Evolutionary conservation across 1,284 basidiomycete genomes (phyloP).

Genomic region (Rhodofomes roseus): DNA sequence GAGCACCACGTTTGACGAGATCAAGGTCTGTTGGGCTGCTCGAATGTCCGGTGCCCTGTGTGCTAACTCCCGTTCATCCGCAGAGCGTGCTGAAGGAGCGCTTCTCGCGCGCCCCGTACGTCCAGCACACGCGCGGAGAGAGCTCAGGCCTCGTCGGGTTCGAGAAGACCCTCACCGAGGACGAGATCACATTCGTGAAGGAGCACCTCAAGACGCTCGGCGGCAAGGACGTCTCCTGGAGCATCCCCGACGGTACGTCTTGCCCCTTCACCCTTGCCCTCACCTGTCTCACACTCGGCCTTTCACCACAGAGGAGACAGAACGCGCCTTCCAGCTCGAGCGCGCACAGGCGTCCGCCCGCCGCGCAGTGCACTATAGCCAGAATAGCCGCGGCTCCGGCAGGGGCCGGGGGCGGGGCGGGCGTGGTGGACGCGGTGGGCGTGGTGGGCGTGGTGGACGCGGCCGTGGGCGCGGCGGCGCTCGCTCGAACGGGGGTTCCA

Average conservation of each 20-base stretch:
- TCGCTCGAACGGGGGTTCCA: constrained; percentile 29
- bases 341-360: constrained; percentile 66
- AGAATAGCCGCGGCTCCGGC: constrained; percentile 32
- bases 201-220: constrained; percentile 61
- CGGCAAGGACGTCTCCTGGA: constrained; percentile 59
- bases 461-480: constrained; percentile 32
- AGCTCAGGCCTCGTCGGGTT: constrained; percentile 41
- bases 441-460: constrained; percentile 41
- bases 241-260: constrained; percentile 51
- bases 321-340: constrained; percentile 68
- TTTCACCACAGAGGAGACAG: constrained; percentile 48
- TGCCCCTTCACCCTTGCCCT: neutral
- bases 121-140: constrained; percentile 63
- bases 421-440: constrained; percentile 39
- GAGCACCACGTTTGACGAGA: constrained; percentile 62
- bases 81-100: constrained; percentile 77
- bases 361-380: constrained; percentile 29
- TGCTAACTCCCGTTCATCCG: too few species aligned
- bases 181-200: constrained; percentile 61
- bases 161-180: constrained; percentile 61
- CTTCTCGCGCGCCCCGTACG: constrained; percentile 70
- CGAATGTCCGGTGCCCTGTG: too few species aligned
- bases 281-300: constrained; percentile 4
- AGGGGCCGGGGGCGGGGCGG: constrained; percentile 41
- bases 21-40: constrained; percentile 52